phyloP scores from a whole-genome alignment of 148 eudicot species.

The Oxyria digyna region DNA sequence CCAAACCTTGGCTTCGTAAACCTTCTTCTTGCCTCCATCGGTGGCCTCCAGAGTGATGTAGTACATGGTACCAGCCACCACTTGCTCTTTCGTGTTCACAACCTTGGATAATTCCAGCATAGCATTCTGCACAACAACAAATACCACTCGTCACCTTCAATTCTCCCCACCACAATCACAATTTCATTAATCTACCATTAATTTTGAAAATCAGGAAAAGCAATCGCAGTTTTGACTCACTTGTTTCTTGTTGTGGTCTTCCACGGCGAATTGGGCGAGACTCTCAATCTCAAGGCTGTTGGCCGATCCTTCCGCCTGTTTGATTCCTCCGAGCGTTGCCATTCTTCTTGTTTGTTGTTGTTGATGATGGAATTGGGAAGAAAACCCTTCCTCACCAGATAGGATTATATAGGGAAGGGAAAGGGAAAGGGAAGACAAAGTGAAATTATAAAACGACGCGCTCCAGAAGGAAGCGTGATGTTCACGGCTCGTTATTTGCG shows the following conservation, averaged over 20 bases:
- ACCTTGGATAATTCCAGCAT: slow-evolving; percentile 38
- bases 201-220: background rate
- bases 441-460: background rate
- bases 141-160: background rate
- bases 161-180: background rate
- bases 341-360: background rate
- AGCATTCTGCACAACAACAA: slow-evolving; percentile 26
- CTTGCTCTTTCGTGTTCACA: slow-evolving; percentile 40
- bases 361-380: background rate
- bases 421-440: background rate
- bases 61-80: slow-evolving; percentile 48
- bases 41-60: slow-evolving; percentile 43
- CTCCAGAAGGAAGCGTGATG: background rate
- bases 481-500: background rate
- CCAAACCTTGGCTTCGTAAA: slow-evolving; percentile 58
- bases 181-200: no score
- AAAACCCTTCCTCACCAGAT: background rate
- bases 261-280: slow-evolving; percentile 31
- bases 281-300: slow-evolving; percentile 29
- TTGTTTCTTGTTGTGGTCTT: slow-evolving; percentile 29
- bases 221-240: slow-evolving; percentile 11
- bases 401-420: background rate
- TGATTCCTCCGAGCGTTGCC: no score
- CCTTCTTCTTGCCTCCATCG: slow-evolving; percentile 35
- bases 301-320: slow-evolving; percentile 6